A percentile compares a stretch with the other conserved stretches of the same genome.
Conservation (phyloP, 805 yeast species). For the Isabelozyma rhagii region DNA sequence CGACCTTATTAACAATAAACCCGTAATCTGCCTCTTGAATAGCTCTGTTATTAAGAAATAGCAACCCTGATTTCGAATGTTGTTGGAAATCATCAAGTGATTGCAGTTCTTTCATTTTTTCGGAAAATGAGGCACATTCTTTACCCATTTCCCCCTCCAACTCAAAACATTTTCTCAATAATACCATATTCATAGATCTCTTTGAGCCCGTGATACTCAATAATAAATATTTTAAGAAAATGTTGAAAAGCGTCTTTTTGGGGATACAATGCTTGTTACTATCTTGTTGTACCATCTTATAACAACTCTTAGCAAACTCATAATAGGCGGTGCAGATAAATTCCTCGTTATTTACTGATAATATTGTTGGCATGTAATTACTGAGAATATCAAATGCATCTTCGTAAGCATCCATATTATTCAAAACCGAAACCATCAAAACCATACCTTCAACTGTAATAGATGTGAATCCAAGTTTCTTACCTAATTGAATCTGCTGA, state of each 20-base stretch:
- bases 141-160: slow-evolving; percentile 30
- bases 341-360: slow-evolving; percentile 37
- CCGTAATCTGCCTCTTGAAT: slow-evolving; percentile 27
- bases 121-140: slow-evolving; percentile 16
- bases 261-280: not conserved
- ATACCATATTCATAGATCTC: slow-evolving; percentile 31
- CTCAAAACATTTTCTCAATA: slow-evolving; percentile 38
- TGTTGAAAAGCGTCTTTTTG: slow-evolving; percentile 19
- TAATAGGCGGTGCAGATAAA: slow-evolving; percentile 32
- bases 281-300: slow-evolving; percentile 4
- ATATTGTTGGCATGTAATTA: slow-evolving; percentile 42
- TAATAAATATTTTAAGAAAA: slow-evolving; percentile 37
- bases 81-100: slow-evolving; percentile 18
- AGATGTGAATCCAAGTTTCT: slow-evolving; percentile 42
- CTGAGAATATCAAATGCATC: slow-evolving; percentile 44
- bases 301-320: slow-evolving; percentile 26
- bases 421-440: slow-evolving; percentile 43
- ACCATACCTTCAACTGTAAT: slow-evolving; percentile 46
- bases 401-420: slow-evolving; percentile 34
- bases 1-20: slow-evolving; percentile 3
- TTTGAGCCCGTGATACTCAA: slow-evolving; percentile 45
- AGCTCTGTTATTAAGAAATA: slow-evolving; percentile 22
- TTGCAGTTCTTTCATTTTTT: slow-evolving; percentile 15
- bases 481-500: slow-evolving; percentile 49
- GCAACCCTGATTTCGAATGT: slow-evolving; percentile 27